phyloP scores from a whole-genome alignment of 1,284 basidiomycete species.

The Singerocomus inundabilis region DNA sequence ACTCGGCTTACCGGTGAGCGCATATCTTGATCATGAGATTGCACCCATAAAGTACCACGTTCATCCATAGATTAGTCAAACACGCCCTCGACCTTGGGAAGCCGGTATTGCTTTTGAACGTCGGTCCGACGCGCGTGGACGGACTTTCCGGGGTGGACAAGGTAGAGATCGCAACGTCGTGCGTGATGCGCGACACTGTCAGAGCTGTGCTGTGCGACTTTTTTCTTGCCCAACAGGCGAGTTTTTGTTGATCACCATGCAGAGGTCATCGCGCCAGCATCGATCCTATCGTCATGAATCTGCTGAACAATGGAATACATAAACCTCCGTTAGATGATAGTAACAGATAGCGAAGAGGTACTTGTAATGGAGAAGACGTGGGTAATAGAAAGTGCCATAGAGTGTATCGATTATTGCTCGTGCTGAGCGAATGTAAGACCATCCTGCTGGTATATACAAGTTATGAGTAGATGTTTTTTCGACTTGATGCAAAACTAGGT shows the following conservation, averaged over 20 bases:
- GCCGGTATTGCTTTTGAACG: conserved; percentile 77
- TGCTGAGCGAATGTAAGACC: conserved; percentile 22
- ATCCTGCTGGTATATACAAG: conserved; percentile 29
- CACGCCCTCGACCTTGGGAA: conserved; percentile 75
- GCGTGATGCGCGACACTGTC: conserved; percentile 65
- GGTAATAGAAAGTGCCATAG: conserved; percentile 27
- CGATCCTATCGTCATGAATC: conserved; percentile 20
- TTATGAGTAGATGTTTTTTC: conserved; percentile 22
- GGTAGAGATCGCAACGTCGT: conserved; percentile 70
- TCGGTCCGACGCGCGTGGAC: conserved; percentile 86
- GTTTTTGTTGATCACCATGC: not conserved
- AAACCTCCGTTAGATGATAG: conserved; percentile 26
- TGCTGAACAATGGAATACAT: conserved; percentile 32
- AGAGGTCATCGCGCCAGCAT: conserved; percentile 25
- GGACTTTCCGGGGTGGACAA: conserved; percentile 69
- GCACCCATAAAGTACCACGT: not conserved
- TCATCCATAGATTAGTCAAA: conserved; percentile 64
- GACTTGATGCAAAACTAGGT: conserved; percentile 19
- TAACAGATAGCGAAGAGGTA: conserved; percentile 9
- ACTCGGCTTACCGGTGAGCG: conserved; percentile 78
- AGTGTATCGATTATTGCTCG: conserved; percentile 31
- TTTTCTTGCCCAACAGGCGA: conserved; percentile 18
- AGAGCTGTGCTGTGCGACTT: conserved; percentile 50
- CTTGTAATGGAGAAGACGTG: conserved; percentile 10
- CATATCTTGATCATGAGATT: not conserved